Conservation (phyloP, 306 rosid genomes). For the Fragaria ananassa region DNA sequence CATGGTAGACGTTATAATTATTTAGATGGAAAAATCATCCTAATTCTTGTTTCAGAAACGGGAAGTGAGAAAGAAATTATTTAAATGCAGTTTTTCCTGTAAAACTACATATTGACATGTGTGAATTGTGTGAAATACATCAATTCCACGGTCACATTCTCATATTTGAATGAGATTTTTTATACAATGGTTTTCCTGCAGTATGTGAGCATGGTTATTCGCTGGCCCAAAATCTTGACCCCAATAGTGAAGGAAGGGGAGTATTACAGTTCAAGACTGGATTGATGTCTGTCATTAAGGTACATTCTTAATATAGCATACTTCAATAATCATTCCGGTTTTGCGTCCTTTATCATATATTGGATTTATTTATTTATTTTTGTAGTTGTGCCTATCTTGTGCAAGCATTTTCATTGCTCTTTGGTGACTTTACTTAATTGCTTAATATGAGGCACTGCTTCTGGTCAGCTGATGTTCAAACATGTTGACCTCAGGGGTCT, state of each 20-base stretch:
- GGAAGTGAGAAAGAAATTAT: background rate
- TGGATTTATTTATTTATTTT: background rate
- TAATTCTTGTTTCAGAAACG: too few species aligned
- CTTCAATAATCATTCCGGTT: background rate
- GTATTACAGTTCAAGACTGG: conserved; percentile 97
- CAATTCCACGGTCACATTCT: background rate
- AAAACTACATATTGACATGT: background rate
- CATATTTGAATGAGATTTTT: background rate
- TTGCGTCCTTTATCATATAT: conserved; percentile 5
- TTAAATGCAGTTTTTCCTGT: background rate
- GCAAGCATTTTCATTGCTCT: background rate
- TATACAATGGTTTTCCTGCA: conserved; percentile 30
- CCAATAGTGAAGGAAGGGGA: conserved; percentile 96
- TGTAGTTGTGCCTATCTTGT: background rate
- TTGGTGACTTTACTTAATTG: background rate
- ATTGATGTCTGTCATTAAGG: conserved; percentile 96
- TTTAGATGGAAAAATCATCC: background rate
- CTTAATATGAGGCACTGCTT: background rate
- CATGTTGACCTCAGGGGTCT: background rate
- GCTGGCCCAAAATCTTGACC: conserved; percentile 83
- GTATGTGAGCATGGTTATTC: conserved; percentile 98
- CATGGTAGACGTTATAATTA: background rate
- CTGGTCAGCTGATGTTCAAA: background rate
- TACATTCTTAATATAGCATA: conserved; percentile 24
- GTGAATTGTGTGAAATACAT: background rate